Conservation (phyloP, 345 rosid species). For the Citrus australasica region DNA sequence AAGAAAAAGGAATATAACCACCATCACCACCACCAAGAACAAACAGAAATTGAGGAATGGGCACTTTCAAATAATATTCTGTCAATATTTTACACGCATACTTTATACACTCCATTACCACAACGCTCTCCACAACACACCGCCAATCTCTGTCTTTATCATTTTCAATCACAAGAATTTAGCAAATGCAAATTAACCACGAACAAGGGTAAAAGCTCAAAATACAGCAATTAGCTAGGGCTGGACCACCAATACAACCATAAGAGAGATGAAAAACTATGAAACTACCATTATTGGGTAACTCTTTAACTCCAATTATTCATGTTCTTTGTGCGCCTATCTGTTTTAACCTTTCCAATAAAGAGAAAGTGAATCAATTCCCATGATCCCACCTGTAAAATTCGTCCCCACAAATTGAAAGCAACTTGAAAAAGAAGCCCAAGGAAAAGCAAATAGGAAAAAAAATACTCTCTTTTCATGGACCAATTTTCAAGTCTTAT, state of each 20-base stretch:
- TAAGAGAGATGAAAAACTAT: not conserved
- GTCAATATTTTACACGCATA: too few relatives aligned
- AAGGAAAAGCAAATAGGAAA: not conserved
- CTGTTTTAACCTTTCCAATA: slow-evolving; percentile 1
- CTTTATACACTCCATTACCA: too few relatives aligned
- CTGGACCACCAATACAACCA: not conserved
- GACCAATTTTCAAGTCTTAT: not conserved
- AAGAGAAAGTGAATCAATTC: not conserved
- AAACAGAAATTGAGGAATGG: too few relatives aligned
- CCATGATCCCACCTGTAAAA: not conserved
- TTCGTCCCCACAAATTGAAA: slow-evolving; percentile 3
- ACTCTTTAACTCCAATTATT: slow-evolving; percentile 8
- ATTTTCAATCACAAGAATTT: too few relatives aligned
- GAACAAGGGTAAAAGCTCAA: not conserved
- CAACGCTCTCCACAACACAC: too few relatives aligned
- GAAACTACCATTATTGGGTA: not conserved
- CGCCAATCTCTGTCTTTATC: too few relatives aligned
- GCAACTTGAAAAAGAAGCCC: not conserved
- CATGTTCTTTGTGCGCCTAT: slow-evolving; percentile 2
- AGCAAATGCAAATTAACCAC: too few relatives aligned
- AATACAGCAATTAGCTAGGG: not conserved
- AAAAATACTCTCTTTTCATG: too few relatives aligned
- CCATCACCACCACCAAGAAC: too few relatives aligned
- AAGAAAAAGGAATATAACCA: too few relatives aligned
- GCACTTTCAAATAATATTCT: too few relatives aligned